Evolutionary conservation across 2,329 filamentous ascomycete genomes (phyloP).

Genomic region (Aureobasidium sp.): DNA sequence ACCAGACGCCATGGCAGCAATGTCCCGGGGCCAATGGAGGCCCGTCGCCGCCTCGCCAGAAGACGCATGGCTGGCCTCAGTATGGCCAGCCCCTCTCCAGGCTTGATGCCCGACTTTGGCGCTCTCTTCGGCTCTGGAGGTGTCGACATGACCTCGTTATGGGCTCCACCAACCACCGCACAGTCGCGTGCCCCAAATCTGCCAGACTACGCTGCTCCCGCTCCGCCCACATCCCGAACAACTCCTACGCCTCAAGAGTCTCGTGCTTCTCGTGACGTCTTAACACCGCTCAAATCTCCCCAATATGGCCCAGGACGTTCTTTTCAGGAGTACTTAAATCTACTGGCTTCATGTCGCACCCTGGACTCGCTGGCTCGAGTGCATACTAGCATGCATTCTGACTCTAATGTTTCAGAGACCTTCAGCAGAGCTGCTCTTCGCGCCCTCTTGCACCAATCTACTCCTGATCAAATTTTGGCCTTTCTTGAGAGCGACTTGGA

Average conservation of each 20-base stretch:
- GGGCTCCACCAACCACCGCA: neutral
- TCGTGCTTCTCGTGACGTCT: neutral
- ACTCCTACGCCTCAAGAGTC: neutral
- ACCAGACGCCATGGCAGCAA: slow-evolving; percentile 48
- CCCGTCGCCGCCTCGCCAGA: slow-evolving; percentile 46
- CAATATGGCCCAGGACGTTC: neutral
- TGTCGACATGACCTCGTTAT: slow-evolving; percentile 2
- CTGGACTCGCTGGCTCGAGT: neutral
- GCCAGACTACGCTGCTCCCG: neutral
- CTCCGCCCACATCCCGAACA: neutral
- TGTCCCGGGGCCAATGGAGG: slow-evolving; percentile 55
- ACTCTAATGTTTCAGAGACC: neutral
- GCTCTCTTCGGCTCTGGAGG: slow-evolving; percentile 21
- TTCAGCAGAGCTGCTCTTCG: slow-evolving; percentile 6
- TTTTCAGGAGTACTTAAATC: neutral
- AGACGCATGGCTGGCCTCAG: slow-evolving; percentile 46
- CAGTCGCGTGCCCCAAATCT: neutral
- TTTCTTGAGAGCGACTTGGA: slow-evolving; percentile 11
- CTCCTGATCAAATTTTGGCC: neutral
- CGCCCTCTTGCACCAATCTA: neutral
- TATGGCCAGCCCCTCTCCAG: slow-evolving; percentile 18
- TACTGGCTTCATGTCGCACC: neutral
- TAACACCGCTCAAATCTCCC: neutral
- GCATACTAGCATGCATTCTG: neutral
- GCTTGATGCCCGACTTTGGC: slow-evolving; percentile 19